phyloP scores from a whole-genome alignment of 2,329 filamentous ascomycete genomes.

The Ophiostoma novo-ulmi region DNA sequence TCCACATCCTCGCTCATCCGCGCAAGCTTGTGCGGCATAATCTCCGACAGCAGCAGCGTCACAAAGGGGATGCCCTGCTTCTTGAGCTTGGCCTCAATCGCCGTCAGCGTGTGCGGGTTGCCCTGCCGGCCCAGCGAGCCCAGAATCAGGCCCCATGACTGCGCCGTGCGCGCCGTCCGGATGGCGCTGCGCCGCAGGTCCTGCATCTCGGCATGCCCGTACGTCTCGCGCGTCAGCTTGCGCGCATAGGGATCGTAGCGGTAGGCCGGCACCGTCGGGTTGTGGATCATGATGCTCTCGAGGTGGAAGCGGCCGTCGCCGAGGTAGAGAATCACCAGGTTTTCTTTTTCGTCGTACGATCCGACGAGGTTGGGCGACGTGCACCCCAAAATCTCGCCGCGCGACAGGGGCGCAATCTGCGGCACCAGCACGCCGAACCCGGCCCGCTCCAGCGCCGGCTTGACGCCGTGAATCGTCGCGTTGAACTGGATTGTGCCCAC shows the following conservation, averaged over 20 bases:
- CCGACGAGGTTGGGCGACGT: slow-evolving; percentile 63
- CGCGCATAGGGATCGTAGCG: slow-evolving; percentile 95
- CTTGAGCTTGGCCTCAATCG: slow-evolving; percentile 74
- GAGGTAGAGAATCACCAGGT: slow-evolving; percentile 80
- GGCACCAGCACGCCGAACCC: slow-evolving; percentile 84
- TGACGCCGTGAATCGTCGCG: slow-evolving; percentile 84
- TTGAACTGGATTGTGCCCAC: slow-evolving; percentile 99
- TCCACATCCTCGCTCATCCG: slow-evolving; percentile 84
- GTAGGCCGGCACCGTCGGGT: slow-evolving; percentile 84
- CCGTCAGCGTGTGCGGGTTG: slow-evolving; percentile 83
- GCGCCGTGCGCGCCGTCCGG: slow-evolving; percentile 62
- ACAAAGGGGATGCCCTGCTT: slow-evolving; percentile 72
- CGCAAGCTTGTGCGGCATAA: slow-evolving; percentile 90
- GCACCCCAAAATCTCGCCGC: slow-evolving; percentile 95
- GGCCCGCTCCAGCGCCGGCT: slow-evolving; percentile 68
- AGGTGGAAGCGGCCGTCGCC: slow-evolving; percentile 93
- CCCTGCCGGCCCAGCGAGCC: slow-evolving; percentile 90
- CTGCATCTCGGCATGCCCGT: slow-evolving; percentile 89
- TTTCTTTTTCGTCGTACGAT: slow-evolving; percentile 43
- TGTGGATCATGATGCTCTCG: slow-evolving; percentile 98
- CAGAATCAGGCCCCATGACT: slow-evolving; percentile 84
- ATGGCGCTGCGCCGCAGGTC: slow-evolving; percentile 74
- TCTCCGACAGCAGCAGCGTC: slow-evolving; percentile 84
- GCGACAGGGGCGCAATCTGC: slow-evolving; percentile 86
- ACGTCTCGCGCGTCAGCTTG: slow-evolving; percentile 83